These are phyloP conservation scores for Blakeslea trispora DNA, from an alignment of 371 early-diverging fungal genomes.

Conservation along the genomic window DNA sequence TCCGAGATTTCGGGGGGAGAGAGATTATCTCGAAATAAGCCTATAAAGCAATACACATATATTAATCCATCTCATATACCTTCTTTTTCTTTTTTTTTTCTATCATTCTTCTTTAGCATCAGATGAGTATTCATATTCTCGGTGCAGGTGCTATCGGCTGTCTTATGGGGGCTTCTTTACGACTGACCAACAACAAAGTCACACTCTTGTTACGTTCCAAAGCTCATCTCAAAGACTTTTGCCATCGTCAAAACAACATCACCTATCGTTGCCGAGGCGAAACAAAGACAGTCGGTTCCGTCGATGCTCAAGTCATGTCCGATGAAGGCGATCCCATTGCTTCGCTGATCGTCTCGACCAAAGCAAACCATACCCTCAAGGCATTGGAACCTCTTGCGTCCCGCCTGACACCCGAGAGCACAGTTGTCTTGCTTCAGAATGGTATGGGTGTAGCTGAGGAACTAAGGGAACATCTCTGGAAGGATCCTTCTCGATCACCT, in stretches of 20 bases:
- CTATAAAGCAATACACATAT: too few relatives aligned
- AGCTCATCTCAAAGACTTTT: conserved; percentile 28
- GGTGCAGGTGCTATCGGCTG: conserved; percentile 55
- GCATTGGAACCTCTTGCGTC: conserved; percentile 43
- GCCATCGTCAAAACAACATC: conserved; percentile 25
- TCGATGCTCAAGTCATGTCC: not conserved
- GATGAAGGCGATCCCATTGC: too few relatives aligned
- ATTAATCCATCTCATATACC: too few relatives aligned
- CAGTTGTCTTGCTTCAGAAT: conserved; percentile 60
- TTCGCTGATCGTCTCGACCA: conserved; percentile 39
- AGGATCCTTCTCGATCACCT: conserved; percentile 27
- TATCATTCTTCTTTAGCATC: too few relatives aligned
- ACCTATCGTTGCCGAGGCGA: conserved; percentile 22
- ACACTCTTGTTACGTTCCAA: conserved; percentile 36
- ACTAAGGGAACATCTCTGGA: conserved; percentile 40
- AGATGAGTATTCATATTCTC: conserved; percentile 48
- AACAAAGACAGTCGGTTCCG: too few relatives aligned
- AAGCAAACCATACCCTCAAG: conserved; percentile 49
- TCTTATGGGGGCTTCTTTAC: conserved; percentile 33
- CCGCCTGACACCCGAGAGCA: conserved; percentile 41
- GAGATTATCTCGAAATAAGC: too few relatives aligned
- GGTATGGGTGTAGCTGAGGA: conserved; percentile 68
- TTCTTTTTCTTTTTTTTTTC: too few relatives aligned
- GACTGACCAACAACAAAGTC: conserved; percentile 26
- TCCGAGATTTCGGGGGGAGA: too few relatives aligned